Base-by-base conservation (phyloP, 2,329 filamentous ascomycete species). In the Ilyonectria robusta region DNA sequence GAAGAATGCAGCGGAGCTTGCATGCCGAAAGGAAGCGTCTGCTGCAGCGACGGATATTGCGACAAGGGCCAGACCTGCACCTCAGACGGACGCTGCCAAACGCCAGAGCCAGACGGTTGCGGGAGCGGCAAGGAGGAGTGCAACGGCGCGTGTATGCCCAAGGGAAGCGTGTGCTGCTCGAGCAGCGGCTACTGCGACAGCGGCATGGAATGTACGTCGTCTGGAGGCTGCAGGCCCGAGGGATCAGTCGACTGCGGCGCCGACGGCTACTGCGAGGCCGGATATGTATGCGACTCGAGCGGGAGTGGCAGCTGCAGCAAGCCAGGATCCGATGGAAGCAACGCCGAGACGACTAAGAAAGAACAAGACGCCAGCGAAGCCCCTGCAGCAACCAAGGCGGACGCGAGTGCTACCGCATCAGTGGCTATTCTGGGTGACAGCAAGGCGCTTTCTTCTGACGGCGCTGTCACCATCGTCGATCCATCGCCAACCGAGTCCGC, bases 201-300 rank as follows among this genome's bases (percentile, higher is more conserved):
- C n/a, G 51, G 42, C 51, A 42, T 44, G 59, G 10, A 56, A 10
- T 62, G 59, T 19, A 56, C 31, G 6, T 31, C 21, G 7, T 23
- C 51, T 17, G 59, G 59, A 4, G 51, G 59, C 9, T 62, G 59
- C 53, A 62, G 33, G 10, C 59, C 59, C 9, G 21, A 50, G 29
- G 59, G 40, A 3, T 50, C 46, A 5, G 48, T 62, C 9, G 60
- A 61, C 31, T 67, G 64, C 19, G 54, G 48, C 40, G 50, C 51
- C 13, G 55, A 44, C 1, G 44, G 33, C 4, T 67, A 59, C 26
- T 67, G 59, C 9, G 44, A 50, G 26, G 15, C 59, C 2, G 64
- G 64, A 5, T 62, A 59, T 13, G 23, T 23, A 8, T 65, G 62
- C 31, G 26, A 13, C 10, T 21, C 19, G 10, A 46, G 15, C 10